Evolutionary conservation across 495 filamentous ascomycete species (phyloP).

Genomic region (Xylaria acuta): DNA sequence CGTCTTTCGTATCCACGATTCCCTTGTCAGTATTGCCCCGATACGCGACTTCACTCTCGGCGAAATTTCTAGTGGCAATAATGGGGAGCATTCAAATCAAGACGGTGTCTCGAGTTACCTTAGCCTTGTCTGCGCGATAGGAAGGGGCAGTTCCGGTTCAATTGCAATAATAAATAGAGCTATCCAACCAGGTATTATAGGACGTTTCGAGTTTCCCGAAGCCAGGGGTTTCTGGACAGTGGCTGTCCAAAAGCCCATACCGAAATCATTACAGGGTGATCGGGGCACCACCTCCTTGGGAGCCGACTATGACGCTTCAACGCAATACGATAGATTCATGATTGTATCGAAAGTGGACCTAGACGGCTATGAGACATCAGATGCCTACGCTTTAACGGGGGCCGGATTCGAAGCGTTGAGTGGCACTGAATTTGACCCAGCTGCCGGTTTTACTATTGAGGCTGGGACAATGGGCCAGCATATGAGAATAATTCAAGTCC

Average conservation of each 20-base stretch:
- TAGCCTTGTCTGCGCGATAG: conserved; percentile 74
- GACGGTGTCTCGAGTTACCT: conserved; percentile 60
- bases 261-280: conserved; percentile 58
- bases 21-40: conserved; percentile 75
- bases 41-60: conserved; percentile 63
- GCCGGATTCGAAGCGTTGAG: conserved; percentile 68
- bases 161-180: conserved; percentile 77
- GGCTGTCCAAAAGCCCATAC: conserved; percentile 62
- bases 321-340: conserved; percentile 71
- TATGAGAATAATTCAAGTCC: conserved; percentile 81
- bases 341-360: conserved; percentile 68
- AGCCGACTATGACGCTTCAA: conserved; percentile 56
- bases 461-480: conserved; percentile 76
- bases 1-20: conserved; percentile 77
- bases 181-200: conserved; percentile 70
- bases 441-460: conserved; percentile 81
- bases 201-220: conserved; percentile 66
- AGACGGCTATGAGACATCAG: conserved; percentile 62
- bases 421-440: conserved; percentile 86
- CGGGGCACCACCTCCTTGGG: conserved; percentile 55
- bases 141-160: conserved; percentile 70
- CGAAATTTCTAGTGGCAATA: conserved; percentile 31
- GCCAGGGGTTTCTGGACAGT: conserved; percentile 70
- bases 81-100: conserved; percentile 51
- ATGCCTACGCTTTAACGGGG: conserved; percentile 66